Evolutionary conservation across 495 filamentous ascomycete genomes (phyloP), one percentile per base, ranked within the genome.

Genomic region (Lepraria neglecta): DNA sequence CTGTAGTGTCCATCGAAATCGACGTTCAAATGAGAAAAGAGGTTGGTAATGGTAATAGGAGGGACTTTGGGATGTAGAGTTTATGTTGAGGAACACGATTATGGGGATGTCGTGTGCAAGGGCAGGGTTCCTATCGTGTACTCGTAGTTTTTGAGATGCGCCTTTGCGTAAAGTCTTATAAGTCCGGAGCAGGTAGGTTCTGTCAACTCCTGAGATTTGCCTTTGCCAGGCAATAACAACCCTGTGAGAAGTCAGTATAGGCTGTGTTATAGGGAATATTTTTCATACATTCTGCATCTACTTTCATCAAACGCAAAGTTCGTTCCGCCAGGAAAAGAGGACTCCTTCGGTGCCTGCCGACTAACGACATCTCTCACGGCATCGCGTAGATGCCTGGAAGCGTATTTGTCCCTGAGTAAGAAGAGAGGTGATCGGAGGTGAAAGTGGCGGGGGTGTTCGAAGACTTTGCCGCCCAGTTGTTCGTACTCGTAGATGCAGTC

Each of bases 401-500:
- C 64, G 43, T 65, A 64, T 40, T 63, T 65, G 47, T 63, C 50
- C 58, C 66, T 55, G 11, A 57, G 60, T 19, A 40, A 46, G 31
- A 52, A 64, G 6, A 64, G 44, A 3, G 65, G 65, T 11, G 56
- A 64, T 35, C 57, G 52, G 21, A 56, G 21, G 61, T 60, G 61
- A 27, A 67, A 62, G 27, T 15, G 42, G 30, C 65, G 67, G 38
- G 59, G 64, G 9, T 62, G 69, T 17, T 72, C 78, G 64, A 81
- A 80, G 1, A 81, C 70, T 50, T 75, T 64, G 6, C 73, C 68
- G 21, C 75, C 75, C 38, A 82, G 73, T 31, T 70, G 59, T 24
- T 69, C 60, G 59, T 82, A 83, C 19, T 78, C 74, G 15, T 70
- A 65, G 44, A 81, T 71, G 56, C 73, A 79, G 60, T 82, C 75